Percentiles rank a stretch among this genome's conserved stretches.
These are phyloP conservation scores for Sporobolus alterniflorus DNA, from an alignment of 202 grass and related monocot species.

Conservation along the genomic window DNA sequence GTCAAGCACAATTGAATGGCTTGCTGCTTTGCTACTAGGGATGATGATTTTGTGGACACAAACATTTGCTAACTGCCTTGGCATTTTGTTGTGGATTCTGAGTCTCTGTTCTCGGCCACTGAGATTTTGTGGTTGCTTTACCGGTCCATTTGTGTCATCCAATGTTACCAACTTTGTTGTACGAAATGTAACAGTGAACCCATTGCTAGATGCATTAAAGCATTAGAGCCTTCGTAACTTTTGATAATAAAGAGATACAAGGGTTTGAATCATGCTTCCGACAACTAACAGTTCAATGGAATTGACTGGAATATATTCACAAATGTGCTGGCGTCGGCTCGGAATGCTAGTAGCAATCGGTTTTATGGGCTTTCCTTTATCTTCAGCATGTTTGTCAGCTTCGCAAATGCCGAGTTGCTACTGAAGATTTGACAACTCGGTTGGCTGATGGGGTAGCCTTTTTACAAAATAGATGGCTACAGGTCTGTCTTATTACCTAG, in stretches of 20 bases:
- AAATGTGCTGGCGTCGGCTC: no score
- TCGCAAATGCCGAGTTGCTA: no score
- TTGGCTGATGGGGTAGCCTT: no score
- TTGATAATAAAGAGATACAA: background rate
- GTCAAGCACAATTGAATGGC: conserved; percentile 7
- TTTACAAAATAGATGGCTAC: no score
- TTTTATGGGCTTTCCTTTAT: no score
- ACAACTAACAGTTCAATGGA: no score
- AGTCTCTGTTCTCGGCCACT: background rate
- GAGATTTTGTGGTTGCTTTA: conserved; percentile 4
- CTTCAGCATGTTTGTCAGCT: no score
- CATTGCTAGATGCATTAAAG: background rate
- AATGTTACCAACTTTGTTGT: conserved; percentile 17
- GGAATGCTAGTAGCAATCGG: no score
- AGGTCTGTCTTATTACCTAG: no score
- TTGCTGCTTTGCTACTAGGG: conserved; percentile 11
- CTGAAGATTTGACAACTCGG: no score
- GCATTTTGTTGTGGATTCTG: background rate
- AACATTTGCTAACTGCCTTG: background rate
- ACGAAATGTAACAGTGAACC: conserved; percentile 37
- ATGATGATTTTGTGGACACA: conserved; percentile 36
- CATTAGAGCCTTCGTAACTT: conserved; percentile 24
- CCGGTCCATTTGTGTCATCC: background rate
- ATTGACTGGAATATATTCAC: no score
- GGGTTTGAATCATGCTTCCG: background rate